A percentile compares a stretch with the other conserved stretches of the same genome.
Conservation (phyloP, 2,329 filamentous ascomycete species). For the Macrophomina tecta region DNA sequence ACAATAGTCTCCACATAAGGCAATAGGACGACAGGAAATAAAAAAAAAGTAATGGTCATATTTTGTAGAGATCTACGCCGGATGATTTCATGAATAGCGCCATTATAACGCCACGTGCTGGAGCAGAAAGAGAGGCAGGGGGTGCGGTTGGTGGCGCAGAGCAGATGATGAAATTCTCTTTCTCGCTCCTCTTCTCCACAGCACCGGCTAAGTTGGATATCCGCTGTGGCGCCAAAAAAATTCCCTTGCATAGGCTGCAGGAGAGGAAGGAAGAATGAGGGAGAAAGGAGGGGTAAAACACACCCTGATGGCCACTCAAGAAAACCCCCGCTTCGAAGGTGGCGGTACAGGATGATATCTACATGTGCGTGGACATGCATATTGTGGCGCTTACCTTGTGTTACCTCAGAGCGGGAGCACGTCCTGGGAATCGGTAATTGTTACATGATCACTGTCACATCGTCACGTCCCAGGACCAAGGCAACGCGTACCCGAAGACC, state of each 20-base stretch:
- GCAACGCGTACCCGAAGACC: conserved; percentile 8
- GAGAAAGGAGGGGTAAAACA: neutral
- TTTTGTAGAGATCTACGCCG: conserved; percentile 9
- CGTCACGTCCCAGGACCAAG: conserved; percentile 21
- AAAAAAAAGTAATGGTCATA: neutral
- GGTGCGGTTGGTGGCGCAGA: conserved; percentile 11
- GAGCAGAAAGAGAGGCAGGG: neutral
- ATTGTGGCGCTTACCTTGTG: conserved; percentile 9
- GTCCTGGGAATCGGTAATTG: conserved; percentile 19
- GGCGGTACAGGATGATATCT: conserved; percentile 3
- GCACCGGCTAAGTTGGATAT: neutral
- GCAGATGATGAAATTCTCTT: conserved; percentile 12
- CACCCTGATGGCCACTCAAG: neutral
- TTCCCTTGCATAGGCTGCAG: neutral
- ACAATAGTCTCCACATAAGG: neutral
- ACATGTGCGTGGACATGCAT: conserved; percentile 3
- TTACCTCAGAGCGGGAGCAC: conserved; percentile 4
- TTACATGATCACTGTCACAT: conserved; percentile 22
- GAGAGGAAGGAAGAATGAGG: neutral
- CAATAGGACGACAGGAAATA: too few species aligned
- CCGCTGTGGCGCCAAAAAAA: neutral
- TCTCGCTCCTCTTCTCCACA: neutral
- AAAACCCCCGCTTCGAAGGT: neutral
- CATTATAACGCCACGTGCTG: neutral
- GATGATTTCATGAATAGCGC: conserved; percentile 6